phyloP scores from a whole-genome alignment of 2,329 filamentous ascomycete species.

The Aureobasidium sp. region DNA sequence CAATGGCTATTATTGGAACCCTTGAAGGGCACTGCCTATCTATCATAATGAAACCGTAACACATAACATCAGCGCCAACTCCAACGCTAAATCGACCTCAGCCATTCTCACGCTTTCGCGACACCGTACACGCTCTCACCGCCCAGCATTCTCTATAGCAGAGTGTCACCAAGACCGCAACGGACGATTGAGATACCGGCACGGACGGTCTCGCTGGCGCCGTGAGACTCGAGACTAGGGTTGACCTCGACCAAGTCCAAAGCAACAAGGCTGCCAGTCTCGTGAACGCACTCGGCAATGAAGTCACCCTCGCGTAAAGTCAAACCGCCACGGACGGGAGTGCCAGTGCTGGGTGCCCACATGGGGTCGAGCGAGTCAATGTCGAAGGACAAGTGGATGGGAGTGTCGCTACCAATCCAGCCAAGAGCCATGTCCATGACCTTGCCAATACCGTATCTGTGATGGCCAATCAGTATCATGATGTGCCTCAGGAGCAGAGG shows the following conservation, averaged over 20 bases:
- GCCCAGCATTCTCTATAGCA: constrained; percentile 50
- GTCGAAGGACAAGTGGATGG: constrained; percentile 95
- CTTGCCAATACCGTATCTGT: constrained; percentile 80
- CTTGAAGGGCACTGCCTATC: not conserved
- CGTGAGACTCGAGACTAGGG: constrained; percentile 42
- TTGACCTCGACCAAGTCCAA: constrained; percentile 51
- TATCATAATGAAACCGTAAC: not conserved
- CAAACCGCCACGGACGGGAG: constrained; percentile 84
- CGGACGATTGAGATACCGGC: constrained; percentile 81
- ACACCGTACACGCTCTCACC: not conserved
- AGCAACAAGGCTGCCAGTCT: constrained; percentile 48
- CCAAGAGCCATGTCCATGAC: constrained; percentile 98
- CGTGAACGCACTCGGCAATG: constrained; percentile 66
- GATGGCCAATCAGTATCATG: not conserved
- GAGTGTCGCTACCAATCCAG: constrained; percentile 88
- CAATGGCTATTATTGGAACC: not conserved
- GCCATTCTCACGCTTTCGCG: not conserved
- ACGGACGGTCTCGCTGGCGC: constrained; percentile 76
- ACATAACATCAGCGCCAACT: constrained; percentile 8
- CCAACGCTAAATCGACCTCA: constrained; percentile 4
- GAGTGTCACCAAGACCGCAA: constrained; percentile 83
- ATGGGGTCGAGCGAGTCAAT: constrained; percentile 93
- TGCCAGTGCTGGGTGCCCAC: constrained; percentile 94
- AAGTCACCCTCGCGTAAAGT: constrained; percentile 94
- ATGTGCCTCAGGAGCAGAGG: constrained; percentile 6